Conservation (phyloP, 2,329 filamentous ascomycete species). For the Hymenoscyphus fraxineus region DNA sequence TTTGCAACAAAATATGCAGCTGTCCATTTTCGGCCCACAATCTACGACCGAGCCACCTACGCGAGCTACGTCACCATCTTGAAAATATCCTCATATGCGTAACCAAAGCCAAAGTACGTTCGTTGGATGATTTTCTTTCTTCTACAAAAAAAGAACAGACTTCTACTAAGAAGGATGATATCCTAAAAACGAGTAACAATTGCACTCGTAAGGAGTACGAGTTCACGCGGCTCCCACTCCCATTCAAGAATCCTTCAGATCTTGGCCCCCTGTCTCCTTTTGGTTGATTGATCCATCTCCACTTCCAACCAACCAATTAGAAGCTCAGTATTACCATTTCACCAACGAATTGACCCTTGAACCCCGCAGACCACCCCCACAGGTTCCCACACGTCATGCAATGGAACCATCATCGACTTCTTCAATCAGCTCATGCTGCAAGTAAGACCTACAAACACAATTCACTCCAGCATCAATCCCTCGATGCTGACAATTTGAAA, state of each 20-base stretch:
- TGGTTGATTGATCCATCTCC: background rate
- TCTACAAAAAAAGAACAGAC: too few relatives aligned
- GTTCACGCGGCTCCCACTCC: background rate
- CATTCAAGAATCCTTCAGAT: background rate
- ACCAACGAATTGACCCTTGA: background rate
- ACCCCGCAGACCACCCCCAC: background rate
- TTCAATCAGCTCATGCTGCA: background rate
- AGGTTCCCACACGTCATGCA: background rate
- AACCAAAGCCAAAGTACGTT: too few relatives aligned
- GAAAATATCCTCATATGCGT: too few relatives aligned
- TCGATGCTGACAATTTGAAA: background rate
- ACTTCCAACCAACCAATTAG: background rate
- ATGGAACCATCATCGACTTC: slow-evolving; percentile 3
- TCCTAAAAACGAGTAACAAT: too few relatives aligned
- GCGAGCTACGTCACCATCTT: too few relatives aligned
- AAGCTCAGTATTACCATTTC: background rate
- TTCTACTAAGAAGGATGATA: too few relatives aligned
- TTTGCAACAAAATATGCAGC: too few relatives aligned
- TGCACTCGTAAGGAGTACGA: too few relatives aligned
- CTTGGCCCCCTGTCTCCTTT: background rate
- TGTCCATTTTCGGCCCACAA: too few relatives aligned
- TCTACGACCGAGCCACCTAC: too few relatives aligned
- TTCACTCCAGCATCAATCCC: background rate
- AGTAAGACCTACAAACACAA: background rate
- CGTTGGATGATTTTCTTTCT: too few relatives aligned